Evolutionary conservation across 2,329 filamentous ascomycete species (phyloP).

Genomic region (Fusarium verrucosum): DNA sequence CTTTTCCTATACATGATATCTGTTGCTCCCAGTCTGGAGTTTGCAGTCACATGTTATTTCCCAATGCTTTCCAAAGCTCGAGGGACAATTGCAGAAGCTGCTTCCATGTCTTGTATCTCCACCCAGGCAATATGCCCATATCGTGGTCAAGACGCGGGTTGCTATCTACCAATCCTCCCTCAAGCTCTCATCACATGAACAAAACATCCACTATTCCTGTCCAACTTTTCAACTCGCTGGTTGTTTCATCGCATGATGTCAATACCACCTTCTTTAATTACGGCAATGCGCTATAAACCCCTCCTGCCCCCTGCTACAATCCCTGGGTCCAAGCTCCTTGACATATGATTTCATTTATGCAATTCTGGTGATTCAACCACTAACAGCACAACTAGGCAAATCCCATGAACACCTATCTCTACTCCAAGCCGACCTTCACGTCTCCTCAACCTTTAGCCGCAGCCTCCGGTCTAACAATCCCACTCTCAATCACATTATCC

Average conservation of each 20-base stretch:
- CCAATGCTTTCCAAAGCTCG: constrained; percentile 3
- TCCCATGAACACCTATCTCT: constrained; percentile 93
- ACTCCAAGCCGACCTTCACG: constrained; percentile 89
- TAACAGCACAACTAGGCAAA: constrained; percentile 76
- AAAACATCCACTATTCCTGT: background rate
- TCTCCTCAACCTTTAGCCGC: constrained; percentile 93
- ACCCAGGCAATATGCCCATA: background rate
- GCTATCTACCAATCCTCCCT: background rate
- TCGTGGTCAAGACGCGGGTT: constrained; percentile 5
- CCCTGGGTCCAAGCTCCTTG: constrained; percentile 17
- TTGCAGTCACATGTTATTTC: background rate
- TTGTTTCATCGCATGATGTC: constrained; percentile 14
- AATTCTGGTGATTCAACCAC: constrained; percentile 45
- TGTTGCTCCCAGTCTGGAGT: background rate
- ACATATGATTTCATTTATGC: constrained; percentile 36
- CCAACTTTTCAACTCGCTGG: background rate
- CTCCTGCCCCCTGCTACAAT: constrained; percentile 6
- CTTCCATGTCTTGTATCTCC: background rate
- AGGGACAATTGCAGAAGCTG: background rate
- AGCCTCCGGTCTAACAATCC: constrained; percentile 91
- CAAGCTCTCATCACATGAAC: constrained; percentile 11
- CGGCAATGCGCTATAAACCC: constrained; percentile 22
- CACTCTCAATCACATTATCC: constrained; percentile 95
- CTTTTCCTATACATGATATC: constrained; percentile 1
- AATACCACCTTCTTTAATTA: constrained; percentile 23